These are phyloP conservation scores for Rhipidocladum racemiflorum DNA, from an alignment of 176 grass and related monocot genomes.

Conservation along the genomic window DNA sequence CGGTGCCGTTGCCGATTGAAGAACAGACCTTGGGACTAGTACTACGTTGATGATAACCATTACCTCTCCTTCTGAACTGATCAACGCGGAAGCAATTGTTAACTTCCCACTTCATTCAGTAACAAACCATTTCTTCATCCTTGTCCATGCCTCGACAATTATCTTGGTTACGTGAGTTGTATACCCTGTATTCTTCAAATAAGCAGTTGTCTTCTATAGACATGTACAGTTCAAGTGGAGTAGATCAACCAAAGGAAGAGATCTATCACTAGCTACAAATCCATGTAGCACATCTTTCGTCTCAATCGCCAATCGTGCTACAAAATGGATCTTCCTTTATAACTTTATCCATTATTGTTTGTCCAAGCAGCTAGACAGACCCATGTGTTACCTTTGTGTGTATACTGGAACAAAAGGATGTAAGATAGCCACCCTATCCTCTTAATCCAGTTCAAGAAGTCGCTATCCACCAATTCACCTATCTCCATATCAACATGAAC, in stretches of 20 bases:
- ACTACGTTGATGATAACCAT: no score
- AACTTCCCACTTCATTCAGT: constrained; percentile 43
- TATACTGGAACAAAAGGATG: constrained; percentile 37
- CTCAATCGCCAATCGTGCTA: constrained; percentile 25
- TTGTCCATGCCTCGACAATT: constrained; percentile 25
- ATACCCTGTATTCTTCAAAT: constrained; percentile 8
- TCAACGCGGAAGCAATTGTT: constrained; percentile 35
- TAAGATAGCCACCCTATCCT: constrained; percentile 22
- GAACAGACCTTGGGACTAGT: no score
- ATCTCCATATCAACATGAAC: neutral
- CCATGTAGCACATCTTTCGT: constrained; percentile 37
- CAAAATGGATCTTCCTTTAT: constrained; percentile 42
- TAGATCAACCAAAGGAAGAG: neutral
- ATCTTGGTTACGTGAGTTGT: constrained; percentile 22
- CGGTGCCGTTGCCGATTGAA: no score
- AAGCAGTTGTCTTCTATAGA: constrained; percentile 35
- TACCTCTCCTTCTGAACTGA: neutral
- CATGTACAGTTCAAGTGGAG: constrained; percentile 16
- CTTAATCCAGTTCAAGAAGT: constrained; percentile 30
- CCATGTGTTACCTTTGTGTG: constrained; percentile 37
- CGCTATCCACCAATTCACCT: constrained; percentile 30
- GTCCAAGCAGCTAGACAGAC: constrained; percentile 22
- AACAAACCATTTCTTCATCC: constrained; percentile 17
- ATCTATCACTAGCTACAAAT: constrained; percentile 41
- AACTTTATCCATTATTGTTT: constrained; percentile 32